Conservation (phyloP, 306 rosid species). For the Begonia masoniana region DNA sequence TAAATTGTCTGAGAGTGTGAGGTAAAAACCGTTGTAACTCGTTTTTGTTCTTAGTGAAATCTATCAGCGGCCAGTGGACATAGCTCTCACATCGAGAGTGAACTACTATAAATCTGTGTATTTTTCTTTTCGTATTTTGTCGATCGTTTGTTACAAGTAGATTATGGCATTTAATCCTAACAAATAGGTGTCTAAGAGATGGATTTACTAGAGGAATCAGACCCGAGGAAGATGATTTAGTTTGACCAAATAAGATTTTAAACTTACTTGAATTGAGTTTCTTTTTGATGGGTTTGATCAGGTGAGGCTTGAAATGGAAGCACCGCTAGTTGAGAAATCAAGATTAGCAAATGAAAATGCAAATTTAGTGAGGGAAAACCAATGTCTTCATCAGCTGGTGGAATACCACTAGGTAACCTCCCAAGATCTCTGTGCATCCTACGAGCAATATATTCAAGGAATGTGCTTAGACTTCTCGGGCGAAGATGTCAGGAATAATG, state of each 20-base stretch:
- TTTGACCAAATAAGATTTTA: no score
- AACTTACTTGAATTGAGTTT: no score
- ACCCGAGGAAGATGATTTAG: slow-evolving; percentile 94
- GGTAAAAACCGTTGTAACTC: no score
- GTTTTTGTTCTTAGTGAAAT: no score
- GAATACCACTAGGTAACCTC: slow-evolving; percentile 83
- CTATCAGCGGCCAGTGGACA: no score
- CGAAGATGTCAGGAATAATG: slow-evolving; percentile 1
- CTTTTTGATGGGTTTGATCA: slow-evolving; percentile 8
- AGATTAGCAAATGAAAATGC: slow-evolving; percentile 85
- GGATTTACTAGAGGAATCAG: slow-evolving; percentile 56
- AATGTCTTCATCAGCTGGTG: slow-evolving; percentile 87
- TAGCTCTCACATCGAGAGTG: no score
- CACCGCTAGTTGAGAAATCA: slow-evolving; percentile 78
- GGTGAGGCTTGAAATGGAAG: slow-evolving; percentile 98
- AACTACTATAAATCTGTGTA: no score
- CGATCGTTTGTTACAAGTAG: no score
- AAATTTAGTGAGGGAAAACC: slow-evolving; percentile 74
- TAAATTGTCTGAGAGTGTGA: no score
- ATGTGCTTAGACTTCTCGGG: slow-evolving; percentile 71
- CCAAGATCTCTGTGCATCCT: slow-evolving; percentile 59
- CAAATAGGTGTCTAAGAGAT: slow-evolving; percentile 66
- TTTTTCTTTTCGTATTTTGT: no score
- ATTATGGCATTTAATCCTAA: no score
- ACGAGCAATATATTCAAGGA: slow-evolving; percentile 61